phyloP scores from a whole-genome alignment of 148 eudicot species.

The Rhododendron kiyosumense region DNA sequence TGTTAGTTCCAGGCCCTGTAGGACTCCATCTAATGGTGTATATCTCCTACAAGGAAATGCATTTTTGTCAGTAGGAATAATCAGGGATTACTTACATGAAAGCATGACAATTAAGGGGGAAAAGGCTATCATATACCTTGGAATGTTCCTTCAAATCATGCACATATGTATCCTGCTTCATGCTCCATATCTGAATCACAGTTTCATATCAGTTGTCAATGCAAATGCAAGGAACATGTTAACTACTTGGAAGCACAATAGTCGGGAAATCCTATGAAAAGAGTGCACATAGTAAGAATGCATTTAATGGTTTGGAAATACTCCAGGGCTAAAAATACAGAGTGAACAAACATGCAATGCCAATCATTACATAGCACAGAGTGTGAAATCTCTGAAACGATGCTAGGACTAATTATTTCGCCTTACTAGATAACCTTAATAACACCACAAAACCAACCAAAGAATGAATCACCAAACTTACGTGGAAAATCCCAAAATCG shows the following conservation, averaged over 20 bases:
- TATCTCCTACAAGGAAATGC: slow-evolving; percentile 41
- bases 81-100: background rate
- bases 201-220: background rate
- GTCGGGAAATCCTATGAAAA: background rate
- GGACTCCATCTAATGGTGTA: slow-evolving; percentile 84
- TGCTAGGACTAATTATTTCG: too few species aligned
- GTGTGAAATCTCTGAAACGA: background rate
- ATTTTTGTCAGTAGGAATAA: background rate
- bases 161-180: slow-evolving; percentile 52
- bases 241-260: background rate
- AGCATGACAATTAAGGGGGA: background rate
- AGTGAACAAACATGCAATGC: background rate
- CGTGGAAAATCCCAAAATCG: too few species aligned
- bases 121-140: slow-evolving; percentile 36
- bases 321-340: background rate
- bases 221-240: background rate
- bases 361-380: background rate
- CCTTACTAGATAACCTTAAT: too few species aligned
- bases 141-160: slow-evolving; percentile 59
- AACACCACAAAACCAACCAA: too few species aligned
- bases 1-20: slow-evolving; percentile 60
- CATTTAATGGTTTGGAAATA: background rate
- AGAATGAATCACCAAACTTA: too few species aligned
- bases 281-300: background rate
- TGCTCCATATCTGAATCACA: slow-evolving; percentile 53